Evolutionary conservation across 371 early-diverging fungal genomes (phyloP).

Genomic region (Mucor lusitanicus): DNA sequence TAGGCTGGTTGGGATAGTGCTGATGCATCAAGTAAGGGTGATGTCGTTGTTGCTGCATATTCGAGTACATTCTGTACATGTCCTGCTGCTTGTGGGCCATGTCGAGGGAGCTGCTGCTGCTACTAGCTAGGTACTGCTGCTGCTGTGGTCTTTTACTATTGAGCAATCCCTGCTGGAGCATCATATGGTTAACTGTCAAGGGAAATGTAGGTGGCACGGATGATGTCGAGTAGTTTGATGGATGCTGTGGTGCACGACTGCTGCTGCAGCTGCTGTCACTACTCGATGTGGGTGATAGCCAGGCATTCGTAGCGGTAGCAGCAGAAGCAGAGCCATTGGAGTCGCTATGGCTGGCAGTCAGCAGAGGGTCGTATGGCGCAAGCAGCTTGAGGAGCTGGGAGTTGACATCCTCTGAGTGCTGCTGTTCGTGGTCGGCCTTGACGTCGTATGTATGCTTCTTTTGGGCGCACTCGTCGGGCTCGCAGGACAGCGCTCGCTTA

Average conservation of each 20-base stretch:
- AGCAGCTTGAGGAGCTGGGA: slow-evolving; percentile 11
- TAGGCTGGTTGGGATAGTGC: background rate
- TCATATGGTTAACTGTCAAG: background rate
- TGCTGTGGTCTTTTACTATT: background rate
- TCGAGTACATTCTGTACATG: slow-evolving; percentile 5
- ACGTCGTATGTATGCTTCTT: slow-evolving; percentile 10
- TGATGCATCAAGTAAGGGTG: background rate
- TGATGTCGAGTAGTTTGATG: background rate
- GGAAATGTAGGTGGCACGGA: background rate
- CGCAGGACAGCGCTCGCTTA: slow-evolving; percentile 13
- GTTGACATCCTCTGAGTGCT: slow-evolving; percentile 4
- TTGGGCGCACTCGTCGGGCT: slow-evolving; percentile 3
- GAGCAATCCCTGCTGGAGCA: background rate
- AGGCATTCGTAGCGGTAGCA: background rate
- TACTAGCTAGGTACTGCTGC: background rate
- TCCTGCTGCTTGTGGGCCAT: slow-evolving; percentile 8
- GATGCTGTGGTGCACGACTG: background rate
- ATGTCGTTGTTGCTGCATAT: slow-evolving; percentile 1
- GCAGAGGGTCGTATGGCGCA: slow-evolving; percentile 13
- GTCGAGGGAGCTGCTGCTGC: background rate
- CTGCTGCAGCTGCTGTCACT: background rate
- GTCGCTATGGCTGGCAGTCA: background rate
- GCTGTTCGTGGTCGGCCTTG: background rate
- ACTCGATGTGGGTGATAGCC: background rate
- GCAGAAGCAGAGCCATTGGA: background rate